Base-by-base conservation (phyloP, 1,139 yeast genomes). In the Sugiyamaella grinbergsii region DNA sequence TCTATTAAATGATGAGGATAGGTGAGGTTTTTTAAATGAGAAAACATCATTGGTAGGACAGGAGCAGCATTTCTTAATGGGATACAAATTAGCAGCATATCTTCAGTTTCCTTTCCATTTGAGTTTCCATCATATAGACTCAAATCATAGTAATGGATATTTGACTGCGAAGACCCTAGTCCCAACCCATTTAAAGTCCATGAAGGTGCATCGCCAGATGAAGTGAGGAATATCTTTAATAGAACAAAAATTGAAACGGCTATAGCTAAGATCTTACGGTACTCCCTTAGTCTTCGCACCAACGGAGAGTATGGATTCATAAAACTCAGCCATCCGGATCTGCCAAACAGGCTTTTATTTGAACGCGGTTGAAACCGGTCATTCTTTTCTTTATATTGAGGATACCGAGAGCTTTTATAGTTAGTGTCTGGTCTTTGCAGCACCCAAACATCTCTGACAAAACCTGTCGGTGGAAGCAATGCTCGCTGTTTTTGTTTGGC, bases 21-120 rank as follows among this genome's bases (percentile, higher is more conserved):
- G 0, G 85, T 77, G 62, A 82, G 69, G 60, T 77, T 76, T 49
- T 69, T 71, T 75, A 83, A 70, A 61, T 82, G 85, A 26, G 73
- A 73, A 62, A 83, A 82, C 63, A 83, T 81, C 80, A 82, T 78
- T 28, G 83, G 82, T 62, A 83, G 65, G 67, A 81, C 86, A 22
- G 78, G 73, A n/a, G 82, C 80, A 5, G 88, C 88, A 62, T 83
- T 86, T 66, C 88, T 75, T 51, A 83, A 66, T 5, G 89, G 89
- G n/a, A 83, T 86, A 55, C n/a, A n/a, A n/a, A 82, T 74, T 40
- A 83, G 68, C 29, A 83, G 76, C 37, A 81, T 71, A 58, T 83
- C 86, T 11, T 71, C 72, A 23, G 70, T 67, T 56, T 75, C 77
- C 78, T 82, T 78, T 13, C 86, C 86, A 47, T 78, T 74, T 4